Percentiles rank a stretch among this genome's conserved stretches.
Evolutionary conservation across 2,329 filamentous ascomycete genomes (phyloP).

Genomic region (Cylindrodendrum hubeiense): DNA sequence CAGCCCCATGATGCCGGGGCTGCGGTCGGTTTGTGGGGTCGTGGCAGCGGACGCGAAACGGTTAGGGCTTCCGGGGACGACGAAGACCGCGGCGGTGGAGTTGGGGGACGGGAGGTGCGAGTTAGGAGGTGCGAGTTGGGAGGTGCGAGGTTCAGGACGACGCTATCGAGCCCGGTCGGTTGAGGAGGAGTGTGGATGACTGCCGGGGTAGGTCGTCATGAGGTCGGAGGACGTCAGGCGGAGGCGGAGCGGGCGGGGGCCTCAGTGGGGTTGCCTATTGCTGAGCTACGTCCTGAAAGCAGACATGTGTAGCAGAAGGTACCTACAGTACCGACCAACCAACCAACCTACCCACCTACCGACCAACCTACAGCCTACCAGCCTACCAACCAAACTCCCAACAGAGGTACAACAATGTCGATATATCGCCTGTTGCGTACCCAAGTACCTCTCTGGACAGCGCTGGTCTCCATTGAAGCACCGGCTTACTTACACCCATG

Average conservation of each 20-base stretch:
- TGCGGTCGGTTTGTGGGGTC: conserved; percentile 11
- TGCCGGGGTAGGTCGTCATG: conserved; percentile 37
- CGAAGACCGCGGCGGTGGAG: neutral
- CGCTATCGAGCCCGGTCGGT: conserved; percentile 10
- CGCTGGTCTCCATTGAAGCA: no score
- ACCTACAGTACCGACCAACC: no score
- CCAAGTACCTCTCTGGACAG: no score
- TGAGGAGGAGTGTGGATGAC: conserved; percentile 5
- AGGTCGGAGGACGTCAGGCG: conserved; percentile 36
- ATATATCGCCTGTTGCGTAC: no score
- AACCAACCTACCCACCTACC: no score
- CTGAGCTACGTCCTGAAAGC: neutral
- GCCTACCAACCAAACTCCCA: no score
- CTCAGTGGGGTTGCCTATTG: conserved; percentile 5
- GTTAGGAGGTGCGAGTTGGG: conserved; percentile 2
- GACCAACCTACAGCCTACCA: no score
- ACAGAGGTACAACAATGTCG: no score
- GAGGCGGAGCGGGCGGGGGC: conserved; percentile 25
- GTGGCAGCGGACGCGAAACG: neutral
- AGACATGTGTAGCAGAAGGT: no score
- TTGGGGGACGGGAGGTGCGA: neutral
- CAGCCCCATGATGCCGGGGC: conserved; percentile 76
- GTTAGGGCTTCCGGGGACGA: neutral
- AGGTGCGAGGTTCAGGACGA: conserved; percentile 20
- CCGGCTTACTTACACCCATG: no score